Base-by-base conservation (phyloP, 139 green algal species). In the Chlorella sp. region DNA sequence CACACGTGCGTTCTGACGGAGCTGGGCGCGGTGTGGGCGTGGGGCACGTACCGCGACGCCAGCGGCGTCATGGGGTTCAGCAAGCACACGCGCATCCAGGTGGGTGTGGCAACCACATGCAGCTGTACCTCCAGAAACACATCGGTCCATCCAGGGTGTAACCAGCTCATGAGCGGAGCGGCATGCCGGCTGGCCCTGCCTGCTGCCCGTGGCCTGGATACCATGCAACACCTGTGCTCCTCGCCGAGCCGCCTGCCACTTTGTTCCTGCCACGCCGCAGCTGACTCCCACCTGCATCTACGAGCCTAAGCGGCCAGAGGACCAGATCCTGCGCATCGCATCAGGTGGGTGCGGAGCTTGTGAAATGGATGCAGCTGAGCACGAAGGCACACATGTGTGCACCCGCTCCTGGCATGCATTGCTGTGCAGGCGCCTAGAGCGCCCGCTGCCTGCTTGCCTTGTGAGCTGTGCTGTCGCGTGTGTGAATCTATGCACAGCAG, bases 41-140 rank as follows among this genome's bases (percentile, higher is more conserved):
- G 95, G 90, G 96, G 96, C 69, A 93, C 89, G 70, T 98, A 96
- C 90, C 94, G 96, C 60, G 93, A 95, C 78, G 38, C 86, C 39
- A 92, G 88, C 36, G 93, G 93, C 23, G 87, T 96, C 7, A 93
- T 91, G 65, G 93, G 94, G 72, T 98, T 98, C 74, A 62, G 78
- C 2, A 65, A 75, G 1, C 25, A 51, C 28, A 80, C 57, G 0
- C 82, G 83, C 51, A 89, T 94, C 34, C 86, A 91, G 82, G 57
- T 86, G 20, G 11, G 51, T 15, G 44, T 51, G 44, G 44, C 9
- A 9, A 16, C 9, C n/a, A n/a, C n/a, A n/a, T n/a, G n/a, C n/a
- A n/a, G n/a, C n/a, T n/a, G n/a, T n/a, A n/a, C n/a, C n/a, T n/a
- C n/a, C n/a, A n/a, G n/a, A n/a, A n/a, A n/a, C n/a, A n/a, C n/a